Base-by-base conservation (phyloP, 2,329 filamentous ascomycete species). In the Elsinoe batatas region DNA sequence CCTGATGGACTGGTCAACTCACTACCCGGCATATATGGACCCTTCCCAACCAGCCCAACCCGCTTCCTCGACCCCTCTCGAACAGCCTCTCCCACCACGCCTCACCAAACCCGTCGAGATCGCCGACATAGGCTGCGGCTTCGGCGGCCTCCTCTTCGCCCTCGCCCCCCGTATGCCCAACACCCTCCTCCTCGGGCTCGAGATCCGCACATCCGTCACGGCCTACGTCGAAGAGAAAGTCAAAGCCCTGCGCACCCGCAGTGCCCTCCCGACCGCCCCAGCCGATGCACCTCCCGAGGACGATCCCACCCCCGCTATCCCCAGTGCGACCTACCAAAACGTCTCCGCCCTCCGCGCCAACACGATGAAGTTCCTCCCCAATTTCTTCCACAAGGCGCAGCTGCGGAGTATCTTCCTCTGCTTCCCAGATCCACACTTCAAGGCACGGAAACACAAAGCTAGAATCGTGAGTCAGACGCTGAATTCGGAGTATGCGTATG, bases 351-450 rank as follows among this genome's bases (percentile, higher is more conserved):
- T 98, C 47, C 85, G 93, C 59, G 88, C 88, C 61, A 98, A 98
- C 74, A 88, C 89, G 4, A 98, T 98, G 93, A 98, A 98, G 70
- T 98, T 97, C 71, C 76, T 98, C n/a, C 91, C 94, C 59, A 97
- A 98, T 68, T 95, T 96, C 77, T 97, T 98, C 76, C 75, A 73
- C 55, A 87, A 84, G 65, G 77, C 74, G 12, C 91, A 96, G 68
- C 81, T 98, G 12, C 81, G 79, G 60, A 94, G 94, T 68, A 88
- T 97, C 67, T 98, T 98, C 71, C 87, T 98, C 64, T 98, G 93
- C 75, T 98, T 98, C 68, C 93, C 93, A 0, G 93, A 98, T 66
- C 93, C 93, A 58, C 93, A 98, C 72, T 98, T 98, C 77, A 98
- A 98, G 73, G 83, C 88, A 11, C 81, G 91, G 60, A 98, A 98